Base-by-base conservation (phyloP, 2,329 filamentous ascomycete genomes). In the Ophiostoma ips region DNA sequence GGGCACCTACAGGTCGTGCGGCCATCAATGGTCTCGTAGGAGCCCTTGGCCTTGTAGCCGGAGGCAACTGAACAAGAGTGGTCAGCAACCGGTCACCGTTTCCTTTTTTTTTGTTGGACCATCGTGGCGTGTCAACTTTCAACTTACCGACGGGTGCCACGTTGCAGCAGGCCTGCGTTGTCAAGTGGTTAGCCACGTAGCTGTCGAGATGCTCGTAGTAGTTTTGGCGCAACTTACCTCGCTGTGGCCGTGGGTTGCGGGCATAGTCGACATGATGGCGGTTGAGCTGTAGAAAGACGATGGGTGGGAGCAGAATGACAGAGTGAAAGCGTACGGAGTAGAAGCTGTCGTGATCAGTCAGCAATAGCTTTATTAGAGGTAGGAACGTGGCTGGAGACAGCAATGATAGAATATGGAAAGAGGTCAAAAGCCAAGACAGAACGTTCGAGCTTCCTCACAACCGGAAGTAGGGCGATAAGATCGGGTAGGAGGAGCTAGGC, bases 41-140 rank as follows among this genome's bases (percentile, higher is more conserved):
- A 59, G 49, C 73, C 73, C 58, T 71, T 69, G 21, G 61, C 55
- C 28, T 61, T 55, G 59, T 75, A 75, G 7, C 65, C 69, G 0
- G 62, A 55, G 13, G 61, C 58, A n/a, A 71, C 62, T 58, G 41
- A n/a, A 28, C 24, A 28, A 4, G 8, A 5, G 8, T 2, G 11
- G 6, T 34, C 35, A 37, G 35, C 15, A 28, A 8, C 8, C 8
- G 24, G 24, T 28, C 24, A 5, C 35, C 7, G 13, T 13, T 36
- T 36, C n/a, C 5, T 9, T n/a, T 16, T 12, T 36, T 3, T 36
- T 8, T 36, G 35, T 9, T 15, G 15, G 5, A 10, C 31, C 34
- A 12, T 40, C 18, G 15, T 48, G 34, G 43, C 24, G 16, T 15
- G 16, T 40, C n/a, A n/a, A n/a, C n/a, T n/a, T n/a, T n/a, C n/a